phyloP scores from a whole-genome alignment of 169 alveolate species.

The Plasmodium malariae region DNA sequence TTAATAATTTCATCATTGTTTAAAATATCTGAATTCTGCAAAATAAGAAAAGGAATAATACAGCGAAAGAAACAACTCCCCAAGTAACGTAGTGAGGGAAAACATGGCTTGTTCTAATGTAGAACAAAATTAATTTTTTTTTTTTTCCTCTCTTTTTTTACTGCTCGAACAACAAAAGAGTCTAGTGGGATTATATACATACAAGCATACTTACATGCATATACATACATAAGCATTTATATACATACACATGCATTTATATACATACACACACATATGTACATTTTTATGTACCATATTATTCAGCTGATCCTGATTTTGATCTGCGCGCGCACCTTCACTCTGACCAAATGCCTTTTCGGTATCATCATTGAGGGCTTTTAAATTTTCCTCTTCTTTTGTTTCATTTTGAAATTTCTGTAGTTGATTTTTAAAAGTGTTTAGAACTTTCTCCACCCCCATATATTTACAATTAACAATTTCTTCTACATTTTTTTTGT shows the following conservation, averaged over 20 bases:
- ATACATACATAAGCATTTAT: no score
- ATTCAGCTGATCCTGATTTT: neutral
- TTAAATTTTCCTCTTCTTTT: slow-evolving; percentile 15
- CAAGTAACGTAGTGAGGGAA: no score
- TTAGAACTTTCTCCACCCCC: slow-evolving; percentile 66
- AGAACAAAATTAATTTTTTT: no score
- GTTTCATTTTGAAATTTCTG: slow-evolving; percentile 55
- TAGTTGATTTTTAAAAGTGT: slow-evolving; percentile 54
- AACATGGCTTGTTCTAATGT: no score
- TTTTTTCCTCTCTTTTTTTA: slow-evolving; percentile 8
- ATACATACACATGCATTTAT: no score
- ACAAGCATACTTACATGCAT: no score
- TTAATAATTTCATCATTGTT: slow-evolving; percentile 49
- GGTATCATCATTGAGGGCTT: neutral
- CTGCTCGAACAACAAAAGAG: no score
- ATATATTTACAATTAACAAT: slow-evolving; percentile 59
- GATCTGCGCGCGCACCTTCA: neutral
- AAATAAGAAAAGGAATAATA: neutral
- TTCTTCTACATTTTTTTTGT: slow-evolving; percentile 64
- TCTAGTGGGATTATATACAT: no score
- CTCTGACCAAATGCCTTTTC: neutral
- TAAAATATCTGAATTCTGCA: slow-evolving; percentile 16
- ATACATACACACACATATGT: neutral
- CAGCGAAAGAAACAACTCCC: no score
- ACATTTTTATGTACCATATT: neutral